Evolutionary conservation across 1,139 yeast genomes (phyloP).

Genomic region (Entelexis sorbosivorans): DNA sequence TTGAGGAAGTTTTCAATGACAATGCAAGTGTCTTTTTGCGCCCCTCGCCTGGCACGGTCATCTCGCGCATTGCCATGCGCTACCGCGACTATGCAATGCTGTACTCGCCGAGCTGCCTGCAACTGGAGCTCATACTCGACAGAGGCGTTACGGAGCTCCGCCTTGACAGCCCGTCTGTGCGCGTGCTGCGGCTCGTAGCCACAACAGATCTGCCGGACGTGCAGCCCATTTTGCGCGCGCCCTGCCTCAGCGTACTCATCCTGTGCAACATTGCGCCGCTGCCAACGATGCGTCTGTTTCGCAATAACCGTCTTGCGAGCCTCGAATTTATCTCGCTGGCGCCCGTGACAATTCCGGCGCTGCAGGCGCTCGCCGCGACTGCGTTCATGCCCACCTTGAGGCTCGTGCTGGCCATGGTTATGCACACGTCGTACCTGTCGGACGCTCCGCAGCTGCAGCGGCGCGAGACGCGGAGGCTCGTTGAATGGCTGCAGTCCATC

Average conservation of each 20-base stretch:
- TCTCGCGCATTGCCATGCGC: slow-evolving; percentile 11
- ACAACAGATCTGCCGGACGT: slow-evolving; percentile 16
- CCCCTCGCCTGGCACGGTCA: background rate
- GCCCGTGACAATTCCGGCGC: slow-evolving; percentile 18
- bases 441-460: slow-evolving; percentile 10
- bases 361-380: slow-evolving; percentile 14
- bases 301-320: slow-evolving; percentile 5
- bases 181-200: slow-evolving; percentile 19
- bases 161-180: slow-evolving; percentile 11
- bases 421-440: slow-evolving; percentile 11
- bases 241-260: slow-evolving; percentile 17
- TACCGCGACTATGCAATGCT: slow-evolving; percentile 9
- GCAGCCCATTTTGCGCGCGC: slow-evolving; percentile 10
- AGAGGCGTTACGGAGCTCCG: slow-evolving; percentile 1
- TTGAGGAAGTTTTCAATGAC: slow-evolving; percentile 16
- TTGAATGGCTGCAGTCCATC: slow-evolving; percentile 20
- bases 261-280: slow-evolving; percentile 19
- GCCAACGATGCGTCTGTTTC: slow-evolving; percentile 10
- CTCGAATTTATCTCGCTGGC: slow-evolving; percentile 21
- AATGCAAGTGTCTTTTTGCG: background rate
- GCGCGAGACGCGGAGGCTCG: slow-evolving; percentile 14
- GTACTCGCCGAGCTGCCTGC: slow-evolving; percentile 7
- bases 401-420: slow-evolving; percentile 15
- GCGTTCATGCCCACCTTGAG: slow-evolving; percentile 10
- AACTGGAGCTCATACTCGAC: slow-evolving; percentile 11